A percentile compares a stretch with the other conserved stretches of the same genome.
Evolutionary conservation across 495 filamentous ascomycete genomes (phyloP).

Genomic region (Aspergillus hancockii): DNA sequence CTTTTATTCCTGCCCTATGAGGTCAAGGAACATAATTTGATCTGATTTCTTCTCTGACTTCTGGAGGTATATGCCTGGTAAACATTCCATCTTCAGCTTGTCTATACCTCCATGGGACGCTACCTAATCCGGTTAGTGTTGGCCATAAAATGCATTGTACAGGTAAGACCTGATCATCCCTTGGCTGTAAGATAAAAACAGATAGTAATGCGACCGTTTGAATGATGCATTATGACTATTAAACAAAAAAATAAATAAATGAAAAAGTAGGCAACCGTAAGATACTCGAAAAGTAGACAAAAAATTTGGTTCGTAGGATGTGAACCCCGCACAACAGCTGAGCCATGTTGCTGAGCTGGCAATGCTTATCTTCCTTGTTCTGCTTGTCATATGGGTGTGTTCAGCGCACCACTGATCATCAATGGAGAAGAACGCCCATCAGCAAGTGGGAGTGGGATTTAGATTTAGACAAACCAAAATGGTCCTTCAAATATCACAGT

Average conservation of each 20-base stretch:
- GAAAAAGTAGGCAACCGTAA: constrained; percentile 7
- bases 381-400: neutral
- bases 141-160: neutral
- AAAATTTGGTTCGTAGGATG: constrained; percentile 2
- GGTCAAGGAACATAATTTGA: neutral
- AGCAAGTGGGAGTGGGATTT: neutral
- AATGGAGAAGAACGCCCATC: neutral
- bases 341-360: constrained; percentile 22
- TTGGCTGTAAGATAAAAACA: neutral
- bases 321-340: constrained; percentile 26
- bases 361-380: constrained; percentile 10
- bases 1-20: constrained; percentile 1
- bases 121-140: neutral
- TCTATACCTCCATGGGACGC: neutral
- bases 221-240: constrained; percentile 4
- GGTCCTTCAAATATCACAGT: neutral
- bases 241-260: neutral
- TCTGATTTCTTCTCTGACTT: neutral
- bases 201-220: neutral
- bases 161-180: neutral
- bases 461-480: neutral
- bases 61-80: neutral
- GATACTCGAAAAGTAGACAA: neutral
- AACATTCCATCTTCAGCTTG: no score
- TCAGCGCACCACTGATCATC: neutral